Base-by-base conservation (phyloP, 768 basidiomycete species). In the Mycena pura region DNA sequence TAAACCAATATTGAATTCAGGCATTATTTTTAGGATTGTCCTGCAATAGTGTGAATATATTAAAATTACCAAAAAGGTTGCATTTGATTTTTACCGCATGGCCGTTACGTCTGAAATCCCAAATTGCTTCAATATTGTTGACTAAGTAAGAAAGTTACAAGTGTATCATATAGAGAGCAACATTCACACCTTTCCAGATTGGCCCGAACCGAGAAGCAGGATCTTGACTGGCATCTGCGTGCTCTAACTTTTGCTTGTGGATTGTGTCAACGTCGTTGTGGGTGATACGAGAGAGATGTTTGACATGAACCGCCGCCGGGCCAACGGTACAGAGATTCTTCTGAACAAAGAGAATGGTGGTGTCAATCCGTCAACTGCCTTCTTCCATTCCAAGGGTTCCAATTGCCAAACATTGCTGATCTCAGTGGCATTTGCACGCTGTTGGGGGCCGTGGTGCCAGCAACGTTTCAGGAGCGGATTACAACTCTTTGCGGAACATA, bases 351-450 rank as follows among this genome's bases (percentile, higher is more conserved):
- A 48, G 47, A 48, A 48, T 32, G 47, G 4, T 48, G 31, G 36
- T 48, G 47, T 24, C 47, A 32, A 22, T 36, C 48, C 48, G 13
- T 24, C 48, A 34, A 36, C 48, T 49, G 48, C 48, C 48, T 49
- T 49, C 31, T 49, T 49, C 47, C 47, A 48, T 48, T 48, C 47
- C 47, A 22, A 48, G 47, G 47, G 47, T 48, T 48, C 31, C 47
- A 48, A 48, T 13, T 34, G 47, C 19, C 34, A 49, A 36, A 49
- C 14, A 49, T 49, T 48, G 31, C 47, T 48, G 32, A 48, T 48
- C 31, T 48, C 32, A 32, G 47, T 48, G 47, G 47, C 31, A 48
- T 48, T 48, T 48, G 47, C 31, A 32, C 47, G 47, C 47, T 48
- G 31, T 34, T 14, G 47, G 47, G 47, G 45, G 28, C 19, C 21